Conservation (phyloP, 2,329 filamentous ascomycete species). For the Verticillium zaregamsianum region DNA sequence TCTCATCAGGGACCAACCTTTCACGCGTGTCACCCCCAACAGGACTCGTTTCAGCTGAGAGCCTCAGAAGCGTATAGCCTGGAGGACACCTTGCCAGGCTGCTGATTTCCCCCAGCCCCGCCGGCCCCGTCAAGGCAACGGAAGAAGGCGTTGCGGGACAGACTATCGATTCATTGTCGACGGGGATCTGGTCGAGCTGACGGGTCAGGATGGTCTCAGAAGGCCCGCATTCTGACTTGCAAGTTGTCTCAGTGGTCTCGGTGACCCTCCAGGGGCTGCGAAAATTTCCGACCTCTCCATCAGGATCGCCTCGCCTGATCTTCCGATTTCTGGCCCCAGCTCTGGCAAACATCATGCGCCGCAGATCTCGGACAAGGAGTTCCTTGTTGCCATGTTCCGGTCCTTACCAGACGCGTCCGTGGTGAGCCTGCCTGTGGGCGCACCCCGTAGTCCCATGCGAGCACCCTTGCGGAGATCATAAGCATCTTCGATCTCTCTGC, state of each 20-base stretch:
- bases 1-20: neutral
- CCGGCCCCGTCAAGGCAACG: neutral
- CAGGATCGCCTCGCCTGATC: neutral
- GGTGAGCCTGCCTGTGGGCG: neutral
- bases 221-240: neutral
- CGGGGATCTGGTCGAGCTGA: neutral
- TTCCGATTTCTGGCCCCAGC: neutral
- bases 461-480: constrained; percentile 1
- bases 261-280: neutral
- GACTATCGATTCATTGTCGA: neutral
- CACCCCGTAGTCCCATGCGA: neutral
- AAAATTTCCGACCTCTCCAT: neutral
- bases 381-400: neutral
- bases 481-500: neutral
- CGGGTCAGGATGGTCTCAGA: neutral
- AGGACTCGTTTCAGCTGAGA: neutral
- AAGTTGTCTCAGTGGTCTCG: neutral
- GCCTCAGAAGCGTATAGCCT: neutral
- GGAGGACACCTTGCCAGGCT: neutral
- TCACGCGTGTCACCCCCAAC: neutral
- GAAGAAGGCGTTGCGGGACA: neutral
- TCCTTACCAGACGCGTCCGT: neutral
- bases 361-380: constrained; percentile 1
- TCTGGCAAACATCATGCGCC: constrained; percentile 1
- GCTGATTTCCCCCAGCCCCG: neutral